Percentiles rank a stretch among this genome's conserved stretches.
These are phyloP conservation scores for Cicer yamashitae DNA, from an alignment of 306 rosid species.

Conservation along the genomic window DNA sequence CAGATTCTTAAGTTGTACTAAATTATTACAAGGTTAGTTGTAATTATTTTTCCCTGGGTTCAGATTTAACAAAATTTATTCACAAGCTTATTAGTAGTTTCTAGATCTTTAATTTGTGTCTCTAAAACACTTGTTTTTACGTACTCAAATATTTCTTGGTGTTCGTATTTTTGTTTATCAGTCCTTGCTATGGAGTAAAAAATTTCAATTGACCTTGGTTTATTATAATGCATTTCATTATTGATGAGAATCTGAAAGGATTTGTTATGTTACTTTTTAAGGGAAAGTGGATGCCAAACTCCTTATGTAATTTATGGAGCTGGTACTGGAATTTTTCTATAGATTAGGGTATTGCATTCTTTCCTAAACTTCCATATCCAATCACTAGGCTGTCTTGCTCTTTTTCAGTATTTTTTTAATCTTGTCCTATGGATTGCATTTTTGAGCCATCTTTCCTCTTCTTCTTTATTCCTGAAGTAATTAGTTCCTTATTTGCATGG, in stretches of 20 bases:
- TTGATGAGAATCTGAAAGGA: constrained; percentile 43
- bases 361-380: constrained; percentile 16
- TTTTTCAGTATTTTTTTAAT: background rate
- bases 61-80: constrained; percentile 35
- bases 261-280: constrained; percentile 39
- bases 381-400: constrained; percentile 19
- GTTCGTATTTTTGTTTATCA: constrained; percentile 5
- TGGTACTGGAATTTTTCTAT: constrained; percentile 87
- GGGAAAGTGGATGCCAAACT: constrained; percentile 89
- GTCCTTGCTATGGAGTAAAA: constrained; percentile 29
- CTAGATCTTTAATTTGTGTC: constrained; percentile 1
- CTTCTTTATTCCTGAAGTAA: constrained; percentile 1
- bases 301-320: constrained; percentile 91
- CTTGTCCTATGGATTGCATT: constrained; percentile 8
- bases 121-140: background rate
- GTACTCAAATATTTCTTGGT: background rate
- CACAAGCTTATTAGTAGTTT: constrained; percentile 23
- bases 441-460: constrained; percentile 27
- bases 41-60: constrained; percentile 9
- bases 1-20: constrained; percentile 6
- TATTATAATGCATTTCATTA: constrained; percentile 22
- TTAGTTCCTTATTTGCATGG: constrained; percentile 10
- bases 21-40: background rate
- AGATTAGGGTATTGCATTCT: constrained; percentile 65
- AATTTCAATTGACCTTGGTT: constrained; percentile 16